Conservation (phyloP, 2,329 filamentous ascomycete species). For the Sporothrix phasma region DNA sequence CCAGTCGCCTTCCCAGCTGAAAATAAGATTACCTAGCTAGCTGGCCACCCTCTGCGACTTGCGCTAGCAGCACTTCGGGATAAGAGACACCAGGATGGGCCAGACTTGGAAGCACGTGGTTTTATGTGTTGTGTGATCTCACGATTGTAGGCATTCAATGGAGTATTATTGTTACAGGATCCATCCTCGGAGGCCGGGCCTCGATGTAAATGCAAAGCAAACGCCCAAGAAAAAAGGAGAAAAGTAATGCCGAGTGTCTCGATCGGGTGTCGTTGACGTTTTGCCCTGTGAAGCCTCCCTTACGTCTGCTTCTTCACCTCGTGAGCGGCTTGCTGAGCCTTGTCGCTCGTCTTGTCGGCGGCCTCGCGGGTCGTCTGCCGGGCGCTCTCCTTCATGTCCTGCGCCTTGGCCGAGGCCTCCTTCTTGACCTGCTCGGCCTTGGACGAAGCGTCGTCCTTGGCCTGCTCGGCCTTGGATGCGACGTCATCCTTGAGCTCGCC, state of each 20-base stretch:
- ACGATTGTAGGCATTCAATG: too few species aligned
- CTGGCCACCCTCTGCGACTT: not conserved
- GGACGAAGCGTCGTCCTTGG: constrained; percentile 9
- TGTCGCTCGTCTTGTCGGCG: constrained; percentile 25
- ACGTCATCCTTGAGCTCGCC: too few species aligned
- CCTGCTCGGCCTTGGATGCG: constrained; percentile 31
- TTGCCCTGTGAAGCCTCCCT: too few species aligned
- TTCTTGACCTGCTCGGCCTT: constrained; percentile 32
- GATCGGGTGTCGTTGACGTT: too few species aligned
- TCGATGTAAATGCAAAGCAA: not conserved
- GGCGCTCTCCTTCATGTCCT: constrained; percentile 27
- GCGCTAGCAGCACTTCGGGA: not conserved
- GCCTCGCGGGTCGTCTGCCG: constrained; percentile 37
- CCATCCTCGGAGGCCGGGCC: not conserved
- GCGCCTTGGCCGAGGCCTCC: constrained; percentile 24
- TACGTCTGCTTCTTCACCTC: constrained; percentile 24
- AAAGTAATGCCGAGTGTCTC: not conserved
- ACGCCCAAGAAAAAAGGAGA: not conserved
- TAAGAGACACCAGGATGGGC: not conserved
- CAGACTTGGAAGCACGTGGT: too few species aligned
- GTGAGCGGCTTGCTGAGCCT: constrained; percentile 36
- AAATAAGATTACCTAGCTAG: not conserved
- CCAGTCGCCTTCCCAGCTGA: not conserved
- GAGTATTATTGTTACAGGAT: not conserved
- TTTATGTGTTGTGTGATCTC: too few species aligned